Evolutionary conservation across 495 filamentous ascomycete species (phyloP).

Genomic region (Penicillium pancosmium): DNA sequence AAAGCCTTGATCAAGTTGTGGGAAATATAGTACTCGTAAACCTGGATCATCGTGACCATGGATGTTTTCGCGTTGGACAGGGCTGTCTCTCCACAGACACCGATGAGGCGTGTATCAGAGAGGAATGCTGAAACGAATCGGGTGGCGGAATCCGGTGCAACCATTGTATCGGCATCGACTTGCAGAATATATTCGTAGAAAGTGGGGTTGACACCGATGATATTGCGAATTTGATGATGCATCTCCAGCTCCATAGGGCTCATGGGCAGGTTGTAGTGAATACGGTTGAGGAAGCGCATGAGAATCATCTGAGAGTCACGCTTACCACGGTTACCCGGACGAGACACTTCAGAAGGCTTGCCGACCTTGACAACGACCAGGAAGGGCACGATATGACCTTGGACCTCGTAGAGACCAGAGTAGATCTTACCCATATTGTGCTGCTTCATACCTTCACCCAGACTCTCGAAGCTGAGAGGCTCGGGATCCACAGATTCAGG

Average conservation of each 20-base stretch:
- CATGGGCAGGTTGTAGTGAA: constrained; percentile 97
- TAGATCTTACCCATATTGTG: constrained; percentile 99
- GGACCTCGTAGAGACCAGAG: constrained; percentile 95
- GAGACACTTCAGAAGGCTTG: constrained; percentile 94
- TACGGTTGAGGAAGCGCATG: constrained; percentile 97
- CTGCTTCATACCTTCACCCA: constrained; percentile 94
- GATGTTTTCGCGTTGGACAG: constrained; percentile 92
- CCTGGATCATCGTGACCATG: constrained; percentile 97
- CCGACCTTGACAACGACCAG: constrained; percentile 96
- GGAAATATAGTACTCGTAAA: constrained; percentile 99
- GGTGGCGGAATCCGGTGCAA: constrained; percentile 87
- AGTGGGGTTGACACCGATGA: constrained; percentile 97
- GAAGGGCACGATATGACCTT: constrained; percentile 98
- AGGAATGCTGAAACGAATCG: constrained; percentile 92
- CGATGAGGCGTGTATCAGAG: constrained; percentile 88
- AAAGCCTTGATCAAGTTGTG: constrained; percentile 99
- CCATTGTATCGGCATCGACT: constrained; percentile 96
- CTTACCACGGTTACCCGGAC: constrained; percentile 97
- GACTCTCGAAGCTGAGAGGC: constrained; percentile 93
- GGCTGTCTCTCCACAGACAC: constrained; percentile 91
- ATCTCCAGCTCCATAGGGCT: constrained; percentile 96
- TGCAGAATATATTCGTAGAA: constrained; percentile 98
- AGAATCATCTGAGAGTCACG: constrained; percentile 98
- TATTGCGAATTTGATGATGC: constrained; percentile 98
- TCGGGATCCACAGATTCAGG: constrained; percentile 94